Evolutionary conservation across 345 rosid genomes (phyloP), one percentile per base, ranked within the genome.

Genomic region (Laguncularia racemosa): DNA sequence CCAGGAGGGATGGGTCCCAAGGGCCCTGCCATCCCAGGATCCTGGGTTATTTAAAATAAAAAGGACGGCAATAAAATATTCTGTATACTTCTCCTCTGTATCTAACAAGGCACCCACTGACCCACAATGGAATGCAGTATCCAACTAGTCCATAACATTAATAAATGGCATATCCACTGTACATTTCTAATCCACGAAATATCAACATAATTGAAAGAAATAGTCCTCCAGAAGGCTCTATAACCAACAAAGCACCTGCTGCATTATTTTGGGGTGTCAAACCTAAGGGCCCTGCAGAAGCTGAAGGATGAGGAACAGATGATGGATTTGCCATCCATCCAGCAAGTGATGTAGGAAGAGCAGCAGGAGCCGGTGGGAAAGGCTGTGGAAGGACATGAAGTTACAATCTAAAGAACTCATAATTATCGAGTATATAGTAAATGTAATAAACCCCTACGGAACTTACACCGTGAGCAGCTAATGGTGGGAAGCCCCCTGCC

Each of bases 241-340:
- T 40, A 20, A 13, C 46, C 46, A 12, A 33, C 18, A 21, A 21
- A 48, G 21, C 65, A 84, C 97, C 95, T 68, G 92, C 95, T 68
- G 92, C 67, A 64, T 69, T 86, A 67, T 75, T 90, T 46, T 91
- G 74, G 16, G 72, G 71, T 52, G 75, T 26, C 69, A 86, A 69
- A 62, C 88, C 82, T 20, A 86, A 64, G n/a, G 89, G 86, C 54
- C 86, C 88, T 14, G 77, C 86, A 71, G 91, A 78, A 61, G 80
- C 90, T 38, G 84, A 73, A 6, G 83, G 89, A 58, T 84, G 88
- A 65, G 89, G 81, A 45, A 78, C 82, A 40, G 85, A 63, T 56
- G 86, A 62, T 55, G 89, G 73, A 73, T 74, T 86, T 28, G 92
- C 89, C 95, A 86, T 81, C 95, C 88, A 84, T 47, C 95, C 91